Evolutionary conservation across 495 filamentous ascomycete genomes (phyloP), one percentile per base, ranked within the genome.

Genomic region (Xylaria palmicola): DNA sequence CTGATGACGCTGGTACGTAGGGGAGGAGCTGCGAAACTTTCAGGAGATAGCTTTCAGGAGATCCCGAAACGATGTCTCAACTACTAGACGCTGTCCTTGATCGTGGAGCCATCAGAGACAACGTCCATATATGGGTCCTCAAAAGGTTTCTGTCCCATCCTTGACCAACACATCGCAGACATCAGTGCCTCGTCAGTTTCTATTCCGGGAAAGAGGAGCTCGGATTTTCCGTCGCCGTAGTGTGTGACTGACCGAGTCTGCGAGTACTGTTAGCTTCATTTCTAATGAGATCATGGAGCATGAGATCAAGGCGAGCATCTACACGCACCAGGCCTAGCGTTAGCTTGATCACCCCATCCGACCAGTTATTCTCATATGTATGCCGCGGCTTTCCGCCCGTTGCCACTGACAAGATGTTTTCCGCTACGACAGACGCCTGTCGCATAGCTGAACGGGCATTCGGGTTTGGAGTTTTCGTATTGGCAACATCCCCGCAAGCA

Each of bases 401-500:
- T 0, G 54, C 57, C 0, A 60, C 65, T n/a, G 49, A 59, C 6
- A 69, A 47, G 12, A 73, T 49, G 37, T 71, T 73, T 22, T 71
- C 66, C 22, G 70, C 70, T 7, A 59, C 68, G 19, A 69, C 56
- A 40, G 61, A 62, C n/a, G 65, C 68, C 43, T 73, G 70, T 1
- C 60, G 60, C 13, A 60, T 53, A 10, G 68, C 68, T 5, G 65
- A 62, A 7, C 68, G 60, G 5, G 68, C 61, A 61, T 69, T 73
- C 0, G 62, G 59, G 43, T 70, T 73, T 7, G 62, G 53, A 1
- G 40, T 65, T 8, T 66, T 40, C 0, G 66, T 70, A 6, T 68
- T 66, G 20, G 70, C 64, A 10, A 73, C 70, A 49, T 73, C 70
- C 17, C 70, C 68, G 47, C 65, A 69, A 1, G 66, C 62, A 22